Base-by-base conservation (phyloP, 2,329 filamentous ascomycete species). In the Aureobasidium sp. region DNA sequence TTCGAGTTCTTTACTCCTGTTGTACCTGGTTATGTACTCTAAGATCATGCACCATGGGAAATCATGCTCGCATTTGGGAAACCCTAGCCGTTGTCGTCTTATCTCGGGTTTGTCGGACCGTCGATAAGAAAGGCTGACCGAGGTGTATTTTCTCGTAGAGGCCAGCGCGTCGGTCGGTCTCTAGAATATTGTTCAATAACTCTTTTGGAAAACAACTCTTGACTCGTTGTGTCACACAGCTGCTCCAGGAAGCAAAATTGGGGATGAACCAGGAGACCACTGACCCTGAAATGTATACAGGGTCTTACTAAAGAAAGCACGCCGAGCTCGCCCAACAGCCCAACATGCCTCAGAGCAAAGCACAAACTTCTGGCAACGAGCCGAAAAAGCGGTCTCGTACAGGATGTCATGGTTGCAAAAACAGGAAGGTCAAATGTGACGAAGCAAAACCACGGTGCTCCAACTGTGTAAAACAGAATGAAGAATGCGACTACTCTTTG, bases 401-500 rank as follows among this genome's bases (percentile, higher is more conserved):
- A 68, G 86, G 86, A 51, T 89, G 86, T 72, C 88, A 85, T 85
- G 88, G 87, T 13, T 92, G 89, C 77, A 92, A 92, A 76, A 82
- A 82, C 65, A 82, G 88, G 63, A 93, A 89, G 73, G 83, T 89
- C 65, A 92, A 92, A 78, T 93, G 89, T 74, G 89, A 87, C 65
- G 90, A 93, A 73, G 86, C 89, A 70, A 87, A 87, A 66, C 89
- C 90, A 14, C 76, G 74, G 64, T 93, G 90, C 73, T 69, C 81
- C 53, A 91, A 91, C 69, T 93, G 90, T 73, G 80, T 85, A 67
- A 85, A 85, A 64, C 85, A 86, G 65, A 85, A 85, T 64, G 88
- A 91, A 70, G 76, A 77, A 50, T 94, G 90, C 76, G 89, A 94
- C 73, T 93, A 92, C 72, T 89, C 85, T 68, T 89, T 93, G 67